These are phyloP conservation scores for Podila epicladia DNA, from an alignment of 192 early-diverging fungal genomes.

Conservation along the genomic window DNA sequence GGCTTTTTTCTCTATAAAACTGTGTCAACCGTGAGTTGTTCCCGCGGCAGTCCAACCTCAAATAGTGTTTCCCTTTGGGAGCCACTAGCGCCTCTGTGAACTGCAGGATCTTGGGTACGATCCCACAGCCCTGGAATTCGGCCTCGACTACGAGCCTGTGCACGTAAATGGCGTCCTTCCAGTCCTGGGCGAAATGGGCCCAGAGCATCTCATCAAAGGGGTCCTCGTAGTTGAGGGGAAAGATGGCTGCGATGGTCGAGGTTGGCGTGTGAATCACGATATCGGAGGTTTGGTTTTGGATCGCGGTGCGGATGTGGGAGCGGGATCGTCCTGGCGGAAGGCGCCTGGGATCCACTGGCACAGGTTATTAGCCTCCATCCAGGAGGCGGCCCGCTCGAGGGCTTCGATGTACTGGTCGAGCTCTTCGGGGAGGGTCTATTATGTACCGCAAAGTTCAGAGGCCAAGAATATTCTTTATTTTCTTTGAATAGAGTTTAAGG, in stretches of 20 bases:
- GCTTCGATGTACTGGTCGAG: slow-evolving; percentile 32
- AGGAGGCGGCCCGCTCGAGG: slow-evolving; percentile 44
- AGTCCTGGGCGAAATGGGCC: slow-evolving; percentile 14
- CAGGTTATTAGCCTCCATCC: slow-evolving; percentile 44
- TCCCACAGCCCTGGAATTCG: slow-evolving; percentile 28
- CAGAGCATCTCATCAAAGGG: slow-evolving; percentile 52
- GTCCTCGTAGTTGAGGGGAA: slow-evolving; percentile 35
- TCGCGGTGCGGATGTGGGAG: slow-evolving; percentile 20
- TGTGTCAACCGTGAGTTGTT: slow-evolving; percentile 33
- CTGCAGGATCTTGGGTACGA: slow-evolving; percentile 24
- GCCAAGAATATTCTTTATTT: too few species aligned
- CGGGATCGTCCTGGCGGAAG: slow-evolving; percentile 18
- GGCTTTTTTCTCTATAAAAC: slow-evolving; percentile 43
- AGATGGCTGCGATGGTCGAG: slow-evolving; percentile 34
- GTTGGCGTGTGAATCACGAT: slow-evolving; percentile 14
- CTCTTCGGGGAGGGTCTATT: slow-evolving; percentile 28
- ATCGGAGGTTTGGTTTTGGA: slow-evolving; percentile 21
- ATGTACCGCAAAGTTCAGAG: too few species aligned
- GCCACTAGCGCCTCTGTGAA: slow-evolving; percentile 27
- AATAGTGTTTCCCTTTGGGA: slow-evolving; percentile 1
- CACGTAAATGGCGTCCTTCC: slow-evolving; percentile 46
- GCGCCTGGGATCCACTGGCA: slow-evolving; percentile 48
- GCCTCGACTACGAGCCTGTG: slow-evolving; percentile 44
- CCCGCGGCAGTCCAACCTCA: slow-evolving; percentile 38
- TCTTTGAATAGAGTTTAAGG: too few species aligned